A percentile compares a stretch with the other conserved stretches of the same genome.
These are phyloP conservation scores for Phanerochaete carnosa DNA, from an alignment of 768 basidiomycete genomes.

Conservation along the genomic window DNA sequence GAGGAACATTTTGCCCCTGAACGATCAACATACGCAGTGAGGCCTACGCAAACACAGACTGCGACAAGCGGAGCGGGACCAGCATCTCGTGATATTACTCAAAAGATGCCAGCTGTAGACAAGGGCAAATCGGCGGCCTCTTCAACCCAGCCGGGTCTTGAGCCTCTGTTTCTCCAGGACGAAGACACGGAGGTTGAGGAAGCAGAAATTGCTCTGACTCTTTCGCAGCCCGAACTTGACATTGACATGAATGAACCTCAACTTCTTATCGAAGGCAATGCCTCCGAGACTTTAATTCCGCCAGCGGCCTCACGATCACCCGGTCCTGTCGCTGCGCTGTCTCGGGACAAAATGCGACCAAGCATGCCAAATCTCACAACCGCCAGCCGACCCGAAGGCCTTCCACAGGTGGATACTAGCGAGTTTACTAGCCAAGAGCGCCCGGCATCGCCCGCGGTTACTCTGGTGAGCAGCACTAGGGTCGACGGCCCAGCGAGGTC, in stretches of 20 bases:
- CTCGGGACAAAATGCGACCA: background rate
- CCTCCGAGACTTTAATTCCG: background rate
- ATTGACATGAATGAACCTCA: background rate
- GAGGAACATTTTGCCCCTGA: conserved; percentile 66
- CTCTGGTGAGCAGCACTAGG: background rate
- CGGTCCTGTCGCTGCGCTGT: background rate
- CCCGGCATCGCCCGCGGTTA: conserved; percentile 5
- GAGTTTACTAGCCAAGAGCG: background rate
- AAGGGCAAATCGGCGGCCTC: background rate
- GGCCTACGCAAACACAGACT: conserved; percentile 3
- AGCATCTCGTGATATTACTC: background rate
- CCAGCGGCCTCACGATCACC: background rate
- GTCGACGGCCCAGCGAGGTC: background rate
- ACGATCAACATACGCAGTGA: conserved; percentile 70
- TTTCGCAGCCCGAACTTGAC: background rate
- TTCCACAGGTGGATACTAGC: background rate
- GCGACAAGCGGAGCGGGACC: background rate
- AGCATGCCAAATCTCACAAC: background rate
- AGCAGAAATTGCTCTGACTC: too few species aligned
- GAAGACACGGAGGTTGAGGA: conserved; percentile 6
- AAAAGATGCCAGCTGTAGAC: background rate
- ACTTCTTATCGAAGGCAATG: background rate
- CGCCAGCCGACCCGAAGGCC: background rate
- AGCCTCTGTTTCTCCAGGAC: conserved; percentile 22
- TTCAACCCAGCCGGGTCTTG: background rate